A percentile compares a stretch with the other conserved stretches of the same genome.
Evolutionary conservation across 495 filamentous ascomycete genomes (phyloP).

Genomic region (Tetracladium marchalianum): DNA sequence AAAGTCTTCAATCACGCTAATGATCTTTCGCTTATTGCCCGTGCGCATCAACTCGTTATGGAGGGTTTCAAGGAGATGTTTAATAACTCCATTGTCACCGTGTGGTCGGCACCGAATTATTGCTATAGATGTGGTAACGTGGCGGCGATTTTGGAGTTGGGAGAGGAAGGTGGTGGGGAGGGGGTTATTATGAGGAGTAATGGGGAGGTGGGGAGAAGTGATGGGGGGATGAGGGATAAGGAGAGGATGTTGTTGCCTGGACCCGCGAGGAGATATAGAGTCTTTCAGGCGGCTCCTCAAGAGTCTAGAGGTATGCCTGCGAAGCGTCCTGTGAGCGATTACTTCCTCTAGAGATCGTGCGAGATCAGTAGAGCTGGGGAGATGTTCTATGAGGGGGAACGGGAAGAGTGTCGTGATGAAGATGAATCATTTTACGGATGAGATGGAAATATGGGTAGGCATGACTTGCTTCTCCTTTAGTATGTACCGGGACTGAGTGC

Average conservation of each 20-base stretch:
- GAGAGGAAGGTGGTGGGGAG: conserved; percentile 65
- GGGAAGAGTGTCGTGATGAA: no score
- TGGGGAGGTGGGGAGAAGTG: conserved; percentile 59
- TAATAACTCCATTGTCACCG: conserved; percentile 85
- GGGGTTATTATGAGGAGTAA: conserved; percentile 71
- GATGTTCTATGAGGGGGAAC: no score
- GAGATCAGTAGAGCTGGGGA: no score
- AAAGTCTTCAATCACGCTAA: conserved; percentile 92
- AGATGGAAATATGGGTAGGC: no score
- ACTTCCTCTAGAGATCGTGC: conserved; percentile 60
- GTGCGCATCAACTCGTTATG: conserved; percentile 97
- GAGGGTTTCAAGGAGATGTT: conserved; percentile 99
- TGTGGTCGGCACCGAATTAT: conserved; percentile 97
- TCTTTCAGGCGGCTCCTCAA: conserved; percentile 95
- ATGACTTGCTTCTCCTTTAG: no score
- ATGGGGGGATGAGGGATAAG: conserved; percentile 26
- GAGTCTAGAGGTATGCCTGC: conserved; percentile 96
- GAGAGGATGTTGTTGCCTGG: conserved; percentile 39
- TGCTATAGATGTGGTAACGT: conserved; percentile 98
- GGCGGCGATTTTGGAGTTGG: conserved; percentile 86
- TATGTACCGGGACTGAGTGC: no score
- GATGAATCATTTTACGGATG: no score
- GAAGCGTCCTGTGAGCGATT: conserved; percentile 96
- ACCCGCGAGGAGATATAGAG: conserved; percentile 83
- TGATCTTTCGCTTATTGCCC: conserved; percentile 81